These are phyloP conservation scores for Puccinellia tenuiflora DNA, from an alignment of 176 grass and related monocot genomes.

Conservation along the genomic window DNA sequence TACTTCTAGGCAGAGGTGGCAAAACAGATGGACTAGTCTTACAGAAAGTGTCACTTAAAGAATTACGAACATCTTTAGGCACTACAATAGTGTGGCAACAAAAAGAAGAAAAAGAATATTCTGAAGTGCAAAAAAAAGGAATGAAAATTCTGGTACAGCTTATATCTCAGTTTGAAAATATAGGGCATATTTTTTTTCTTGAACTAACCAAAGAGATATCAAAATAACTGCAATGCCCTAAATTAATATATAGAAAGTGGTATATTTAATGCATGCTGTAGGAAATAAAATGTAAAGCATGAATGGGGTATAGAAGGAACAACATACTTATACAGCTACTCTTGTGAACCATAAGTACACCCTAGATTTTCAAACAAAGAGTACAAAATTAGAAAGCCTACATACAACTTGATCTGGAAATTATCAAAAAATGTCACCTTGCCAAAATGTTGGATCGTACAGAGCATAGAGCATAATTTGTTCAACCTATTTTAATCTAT, in stretches of 20 bases:
- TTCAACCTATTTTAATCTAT: neutral
- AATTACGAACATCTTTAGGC: neutral
- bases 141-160: neutral
- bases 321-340: neutral
- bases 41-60: neutral
- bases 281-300: neutral
- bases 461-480: neutral
- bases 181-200: neutral
- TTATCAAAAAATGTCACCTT: neutral
- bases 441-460: neutral
- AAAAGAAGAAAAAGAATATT: neutral
- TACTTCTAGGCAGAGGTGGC: neutral
- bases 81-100: neutral
- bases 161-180: neutral
- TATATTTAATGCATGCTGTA: neutral
- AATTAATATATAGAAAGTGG: neutral
- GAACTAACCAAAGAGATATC: neutral
- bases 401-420: slow-evolving; percentile 8
- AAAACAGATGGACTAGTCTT: slow-evolving; percentile 13
- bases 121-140: slow-evolving; percentile 5
- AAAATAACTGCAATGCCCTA: neutral
- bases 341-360: neutral
- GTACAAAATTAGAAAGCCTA: neutral
- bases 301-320: neutral
- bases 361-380: neutral